Conservation (phyloP, 768 basidiomycete genomes). For the Botryobasidium botryosum region DNA sequence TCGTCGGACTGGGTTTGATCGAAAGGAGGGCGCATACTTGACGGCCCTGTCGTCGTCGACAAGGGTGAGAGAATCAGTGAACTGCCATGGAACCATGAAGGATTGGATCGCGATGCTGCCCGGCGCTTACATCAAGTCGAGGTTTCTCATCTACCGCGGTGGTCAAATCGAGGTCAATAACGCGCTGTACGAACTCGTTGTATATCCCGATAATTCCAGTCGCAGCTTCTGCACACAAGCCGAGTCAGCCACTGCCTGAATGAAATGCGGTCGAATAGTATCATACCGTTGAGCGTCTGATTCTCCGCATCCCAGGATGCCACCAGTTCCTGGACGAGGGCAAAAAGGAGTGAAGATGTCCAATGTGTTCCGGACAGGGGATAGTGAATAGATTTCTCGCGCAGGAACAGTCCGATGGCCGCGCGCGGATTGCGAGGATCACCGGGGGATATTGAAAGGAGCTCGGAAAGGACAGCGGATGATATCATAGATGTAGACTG, state of each 20-base stretch:
- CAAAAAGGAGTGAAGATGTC: slow-evolving; percentile 56
- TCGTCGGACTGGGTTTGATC: slow-evolving; percentile 51
- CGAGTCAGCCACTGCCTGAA: slow-evolving; percentile 10
- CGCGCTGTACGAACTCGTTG: slow-evolving; percentile 39
- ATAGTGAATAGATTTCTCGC: slow-evolving; percentile 51
- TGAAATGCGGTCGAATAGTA: slow-evolving; percentile 18
- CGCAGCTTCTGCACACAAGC: slow-evolving; percentile 24
- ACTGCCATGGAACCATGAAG: neutral
- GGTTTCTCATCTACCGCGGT: slow-evolving; percentile 49
- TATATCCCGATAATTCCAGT: slow-evolving; percentile 39
- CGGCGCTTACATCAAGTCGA: slow-evolving; percentile 52
- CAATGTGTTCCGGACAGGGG: slow-evolving; percentile 44
- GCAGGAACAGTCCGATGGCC: slow-evolving; percentile 42
- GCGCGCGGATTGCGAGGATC: slow-evolving; percentile 3
- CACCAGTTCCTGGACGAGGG: slow-evolving; percentile 53
- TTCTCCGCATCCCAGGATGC: slow-evolving; percentile 29
- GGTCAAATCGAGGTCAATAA: slow-evolving; percentile 47
- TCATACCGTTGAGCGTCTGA: slow-evolving; percentile 16
- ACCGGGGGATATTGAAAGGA: slow-evolving; percentile 6
- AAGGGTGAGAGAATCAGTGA: neutral
- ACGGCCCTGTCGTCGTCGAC: slow-evolving; percentile 37
- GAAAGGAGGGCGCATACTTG: slow-evolving; percentile 40
- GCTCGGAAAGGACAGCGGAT: too few species aligned
- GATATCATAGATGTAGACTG: slow-evolving; percentile 23
- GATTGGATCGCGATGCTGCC: too few species aligned